Conservation (phyloP, 345 rosid species). For the Firmiana major region DNA sequence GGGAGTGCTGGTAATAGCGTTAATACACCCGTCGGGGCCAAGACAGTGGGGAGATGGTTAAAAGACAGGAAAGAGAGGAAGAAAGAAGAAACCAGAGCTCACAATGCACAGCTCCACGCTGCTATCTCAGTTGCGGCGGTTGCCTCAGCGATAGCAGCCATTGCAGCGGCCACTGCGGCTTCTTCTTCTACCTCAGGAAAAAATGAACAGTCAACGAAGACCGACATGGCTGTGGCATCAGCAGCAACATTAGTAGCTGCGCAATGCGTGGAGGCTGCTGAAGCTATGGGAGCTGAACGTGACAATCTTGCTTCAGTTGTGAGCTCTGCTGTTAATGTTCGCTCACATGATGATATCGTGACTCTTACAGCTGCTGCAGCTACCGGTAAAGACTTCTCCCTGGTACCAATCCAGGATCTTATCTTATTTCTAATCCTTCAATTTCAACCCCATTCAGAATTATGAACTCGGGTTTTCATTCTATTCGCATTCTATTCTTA, state of each 20-base stretch:
- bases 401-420: background rate
- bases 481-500: background rate
- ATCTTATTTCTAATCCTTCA: background rate
- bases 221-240: slow-evolving; percentile 86
- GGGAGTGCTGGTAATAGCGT: slow-evolving; percentile 45
- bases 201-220: slow-evolving; percentile 64
- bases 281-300: slow-evolving; percentile 81
- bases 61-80: slow-evolving; percentile 93
- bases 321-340: slow-evolving; percentile 88
- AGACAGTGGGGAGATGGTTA: slow-evolving; percentile 93
- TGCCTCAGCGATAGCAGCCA: slow-evolving; percentile 88
- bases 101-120: slow-evolving; percentile 88
- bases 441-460: too few species aligned
- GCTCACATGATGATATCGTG: slow-evolving; percentile 73
- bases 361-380: slow-evolving; percentile 98
- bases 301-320: slow-evolving; percentile 76
- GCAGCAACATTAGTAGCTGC: slow-evolving; percentile 96
- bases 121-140: slow-evolving; percentile 87
- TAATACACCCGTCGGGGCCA: slow-evolving; percentile 59
- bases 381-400: slow-evolving; percentile 47
- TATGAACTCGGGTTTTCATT: background rate
- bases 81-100: slow-evolving; percentile 85
- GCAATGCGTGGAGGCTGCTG: slow-evolving; percentile 95
- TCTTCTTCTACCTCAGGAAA: slow-evolving; percentile 52
- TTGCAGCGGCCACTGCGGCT: slow-evolving; percentile 74